Evolutionary conservation across 768 basidiomycete species (phyloP), one percentile per base, ranked within the genome.

Genomic region (Tulasnella sp.): DNA sequence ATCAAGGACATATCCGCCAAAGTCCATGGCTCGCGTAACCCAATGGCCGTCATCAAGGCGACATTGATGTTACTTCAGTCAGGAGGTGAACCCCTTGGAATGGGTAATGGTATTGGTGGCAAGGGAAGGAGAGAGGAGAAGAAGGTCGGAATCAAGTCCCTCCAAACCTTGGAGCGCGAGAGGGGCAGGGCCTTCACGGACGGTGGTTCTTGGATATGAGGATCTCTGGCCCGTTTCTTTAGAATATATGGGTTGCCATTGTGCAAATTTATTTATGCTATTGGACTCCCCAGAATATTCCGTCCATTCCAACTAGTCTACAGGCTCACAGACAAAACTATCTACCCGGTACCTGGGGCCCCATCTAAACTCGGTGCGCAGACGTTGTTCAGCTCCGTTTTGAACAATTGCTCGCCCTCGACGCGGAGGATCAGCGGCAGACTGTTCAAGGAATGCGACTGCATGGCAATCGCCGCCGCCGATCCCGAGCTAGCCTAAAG

Each of bases 1-100:
- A 94, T 99, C 86, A 93, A 95, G 85, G 97, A 99, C 86, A 89
- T 94, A 62, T 96, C 94, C 82, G 97, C 94, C 40, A 98, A 98
- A 86, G 94, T 99, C 27, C 94, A 94, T 91, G 96, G 97, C 21
- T 96, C 94, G 83, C 88, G 94, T 81, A 98, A 97, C 85, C 90
- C 89, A 48, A 87, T 94, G 81, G 91, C 93, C 85, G 94, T 97
- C 58, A 90, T 97, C 87, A 97, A 98, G 86, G 91, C 92, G 36
- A 88, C 91, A 21, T 89, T 96, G 82, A 89, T 92, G 84, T 89
- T 98, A 87, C 86, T 99, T 74, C 94, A 96, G 80, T 91, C 93
- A 0, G 96, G 97, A 0, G 91, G 93, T 84, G 91, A 91, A 80
- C 94, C 94, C 6, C 84, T 92, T 76, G 89, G 88, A 19, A 92